Conservation (phyloP, 768 basidiomycete species). For the Amanita pseudoporphyria region DNA sequence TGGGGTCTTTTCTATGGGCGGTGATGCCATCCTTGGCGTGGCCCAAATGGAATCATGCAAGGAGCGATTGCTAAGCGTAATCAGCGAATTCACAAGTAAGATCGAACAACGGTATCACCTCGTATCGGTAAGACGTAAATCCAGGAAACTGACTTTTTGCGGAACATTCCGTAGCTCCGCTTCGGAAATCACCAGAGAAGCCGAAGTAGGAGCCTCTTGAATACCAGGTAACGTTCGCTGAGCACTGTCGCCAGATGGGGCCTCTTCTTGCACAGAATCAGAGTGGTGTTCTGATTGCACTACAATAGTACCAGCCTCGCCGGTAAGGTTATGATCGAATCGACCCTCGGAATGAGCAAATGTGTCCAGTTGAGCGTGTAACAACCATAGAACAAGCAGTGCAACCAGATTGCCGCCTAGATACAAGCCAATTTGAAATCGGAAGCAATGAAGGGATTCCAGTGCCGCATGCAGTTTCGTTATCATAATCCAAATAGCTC, state of each 20-base stretch:
- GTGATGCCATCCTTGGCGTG: background rate
- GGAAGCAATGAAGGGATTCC: background rate
- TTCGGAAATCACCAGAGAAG: background rate
- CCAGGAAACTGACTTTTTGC: constrained; percentile 1
- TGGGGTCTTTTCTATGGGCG: background rate
- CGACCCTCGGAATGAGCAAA: background rate
- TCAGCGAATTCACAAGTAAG: background rate
- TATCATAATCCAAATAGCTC: background rate
- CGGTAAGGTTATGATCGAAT: background rate
- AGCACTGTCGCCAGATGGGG: background rate
- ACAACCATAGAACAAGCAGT: background rate
- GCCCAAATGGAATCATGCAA: constrained; percentile 7
- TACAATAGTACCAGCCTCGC: background rate
- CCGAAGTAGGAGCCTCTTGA: background rate
- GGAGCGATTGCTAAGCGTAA: constrained; percentile 5
- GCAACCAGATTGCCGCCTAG: background rate
- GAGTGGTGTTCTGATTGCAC: background rate
- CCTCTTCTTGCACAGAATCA: background rate
- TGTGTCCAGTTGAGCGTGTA: background rate
- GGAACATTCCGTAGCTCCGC: background rate
- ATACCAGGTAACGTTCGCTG: background rate
- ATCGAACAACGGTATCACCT: background rate
- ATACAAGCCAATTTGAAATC: constrained; percentile 1
- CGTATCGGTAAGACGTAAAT: constrained; percentile 2
- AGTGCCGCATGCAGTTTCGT: background rate